Conservation (phyloP, 352 stramenopile species). For the Phytopythium oedochilum region DNA sequence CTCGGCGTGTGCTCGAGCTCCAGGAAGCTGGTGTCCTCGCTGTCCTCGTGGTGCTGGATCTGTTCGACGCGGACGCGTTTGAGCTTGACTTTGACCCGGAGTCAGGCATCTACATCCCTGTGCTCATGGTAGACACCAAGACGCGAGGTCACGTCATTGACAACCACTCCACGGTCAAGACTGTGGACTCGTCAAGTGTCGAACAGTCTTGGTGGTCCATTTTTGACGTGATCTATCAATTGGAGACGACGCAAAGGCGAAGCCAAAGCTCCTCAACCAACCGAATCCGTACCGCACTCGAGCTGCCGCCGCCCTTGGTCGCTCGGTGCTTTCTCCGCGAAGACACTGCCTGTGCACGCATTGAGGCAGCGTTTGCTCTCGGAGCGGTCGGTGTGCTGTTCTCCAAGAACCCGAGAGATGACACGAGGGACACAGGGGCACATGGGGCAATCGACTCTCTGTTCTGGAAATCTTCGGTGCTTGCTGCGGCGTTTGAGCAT, state of each 20-base stretch:
- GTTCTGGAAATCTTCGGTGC: background rate
- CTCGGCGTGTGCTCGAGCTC: conserved; percentile 40
- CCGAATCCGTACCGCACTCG: conserved; percentile 1
- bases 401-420: conserved; percentile 18
- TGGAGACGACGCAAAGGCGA: conserved; percentile 8
- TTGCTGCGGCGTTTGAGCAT: background rate
- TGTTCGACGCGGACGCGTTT: conserved; percentile 57
- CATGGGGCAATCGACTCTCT: conserved; percentile 2
- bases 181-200: background rate
- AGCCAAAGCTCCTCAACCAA: background rate
- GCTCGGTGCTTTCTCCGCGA: conserved; percentile 44
- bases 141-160: background rate
- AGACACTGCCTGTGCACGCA: conserved; percentile 28
- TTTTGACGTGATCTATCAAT: conserved; percentile 7
- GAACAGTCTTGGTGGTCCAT: conserved; percentile 8
- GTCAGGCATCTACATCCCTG: conserved; percentile 60
- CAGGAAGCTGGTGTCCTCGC: conserved; percentile 54
- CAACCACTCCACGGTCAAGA: conserved; percentile 3
- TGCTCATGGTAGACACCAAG: conserved; percentile 43
- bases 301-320: conserved; percentile 23
- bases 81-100: conserved; percentile 39
- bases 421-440: conserved; percentile 13
- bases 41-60: conserved; percentile 56
- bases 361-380: conserved; percentile 36
- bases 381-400: conserved; percentile 49